Base-by-base conservation (phyloP, 192 early-diverging fungal species). In the Backusella mclennaniae region DNA sequence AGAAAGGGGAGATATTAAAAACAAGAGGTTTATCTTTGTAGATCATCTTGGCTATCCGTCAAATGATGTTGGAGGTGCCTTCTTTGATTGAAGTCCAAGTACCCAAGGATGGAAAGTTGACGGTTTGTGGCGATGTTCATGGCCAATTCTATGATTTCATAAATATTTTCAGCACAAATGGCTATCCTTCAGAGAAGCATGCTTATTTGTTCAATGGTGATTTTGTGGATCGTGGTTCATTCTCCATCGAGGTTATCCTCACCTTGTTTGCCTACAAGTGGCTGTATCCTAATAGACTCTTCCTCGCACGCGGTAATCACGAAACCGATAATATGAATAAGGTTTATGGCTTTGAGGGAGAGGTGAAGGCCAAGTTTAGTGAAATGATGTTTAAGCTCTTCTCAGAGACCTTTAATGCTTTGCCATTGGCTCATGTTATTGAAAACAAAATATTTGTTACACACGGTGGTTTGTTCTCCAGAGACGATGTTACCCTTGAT, bases 251-350 rank as follows among this genome's bases (percentile, higher is more conserved):
- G 82, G 93, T 96, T 72, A 93, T 98, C 71, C 79, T 98, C 59
- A 91, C 96, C 15, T 90, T 99, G 68, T 92, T 97, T 66, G 90
- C 96, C 12, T 96, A 92, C 85, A 98, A 98, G 83, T 87, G 91
- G 77, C 80, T 98, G 70, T 96, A 96, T 76, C 98, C 98, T 17
- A 83, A 94, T 15, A 78, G 84, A 23, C 84, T 99, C 71, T 95
- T 91, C 83, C 80, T 99, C 70, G 92, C 93, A 41, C 92, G 98
- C 68, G 98, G 98, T 36, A 99, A 99, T 85, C 98, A 99, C 84
- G 98, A 99, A 82, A 95, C 96, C 0, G 93, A 95, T 74, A 93
- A 96, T 80, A 99, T 99, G 98, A 99, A 99, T 87, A 95, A 96
- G 85, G 93, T 97, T 44, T 99, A 99, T 80, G 98, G 98, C 17